A percentile compares a stretch with the other conserved stretches of the same genome.
These are phyloP conservation scores for Dissophora globulifera DNA, from an alignment of 192 early-diverging fungal species.

Conservation along the genomic window DNA sequence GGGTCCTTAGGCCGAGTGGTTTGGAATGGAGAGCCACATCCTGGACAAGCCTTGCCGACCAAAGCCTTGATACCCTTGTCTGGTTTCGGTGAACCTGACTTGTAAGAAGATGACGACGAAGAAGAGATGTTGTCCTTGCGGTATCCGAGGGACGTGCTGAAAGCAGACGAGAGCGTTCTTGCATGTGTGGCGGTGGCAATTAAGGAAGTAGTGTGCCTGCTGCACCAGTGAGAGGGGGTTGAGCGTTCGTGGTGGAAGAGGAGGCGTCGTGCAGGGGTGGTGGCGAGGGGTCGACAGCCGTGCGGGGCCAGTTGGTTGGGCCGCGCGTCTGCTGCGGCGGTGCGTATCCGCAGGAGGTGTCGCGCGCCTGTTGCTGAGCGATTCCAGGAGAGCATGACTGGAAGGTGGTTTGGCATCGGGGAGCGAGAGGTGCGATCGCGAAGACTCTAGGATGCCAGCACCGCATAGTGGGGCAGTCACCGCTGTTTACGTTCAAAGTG, in stretches of 20 bases:
- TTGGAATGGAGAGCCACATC: slow-evolving; percentile 41
- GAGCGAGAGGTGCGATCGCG: too few relatives aligned
- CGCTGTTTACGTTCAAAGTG: too few relatives aligned
- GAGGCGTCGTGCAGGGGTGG: too few relatives aligned
- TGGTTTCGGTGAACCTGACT: neutral
- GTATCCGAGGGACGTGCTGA: slow-evolving; percentile 4
- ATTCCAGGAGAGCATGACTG: neutral
- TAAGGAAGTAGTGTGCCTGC: too few relatives aligned
- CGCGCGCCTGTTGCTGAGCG: neutral
- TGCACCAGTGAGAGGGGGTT: too few relatives aligned
- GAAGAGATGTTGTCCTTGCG: too few relatives aligned
- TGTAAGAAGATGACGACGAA: neutral
- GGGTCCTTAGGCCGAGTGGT: slow-evolving; percentile 10
- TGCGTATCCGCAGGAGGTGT: neutral
- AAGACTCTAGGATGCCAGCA: too few relatives aligned
- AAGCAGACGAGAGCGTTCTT: neutral
- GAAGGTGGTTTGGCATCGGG: too few relatives aligned
- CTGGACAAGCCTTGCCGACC: slow-evolving; percentile 39
- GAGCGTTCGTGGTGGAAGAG: too few relatives aligned
- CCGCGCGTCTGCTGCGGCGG: neutral
- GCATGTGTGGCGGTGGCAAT: neutral
- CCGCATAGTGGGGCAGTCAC: too few relatives aligned
- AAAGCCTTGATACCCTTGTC: slow-evolving; percentile 4
- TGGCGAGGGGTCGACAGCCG: too few relatives aligned
- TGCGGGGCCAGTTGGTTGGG: too few relatives aligned